These are phyloP conservation scores for Nemania bipapillata DNA, from an alignment of 2,329 filamentous ascomycete genomes.

Conservation along the genomic window DNA sequence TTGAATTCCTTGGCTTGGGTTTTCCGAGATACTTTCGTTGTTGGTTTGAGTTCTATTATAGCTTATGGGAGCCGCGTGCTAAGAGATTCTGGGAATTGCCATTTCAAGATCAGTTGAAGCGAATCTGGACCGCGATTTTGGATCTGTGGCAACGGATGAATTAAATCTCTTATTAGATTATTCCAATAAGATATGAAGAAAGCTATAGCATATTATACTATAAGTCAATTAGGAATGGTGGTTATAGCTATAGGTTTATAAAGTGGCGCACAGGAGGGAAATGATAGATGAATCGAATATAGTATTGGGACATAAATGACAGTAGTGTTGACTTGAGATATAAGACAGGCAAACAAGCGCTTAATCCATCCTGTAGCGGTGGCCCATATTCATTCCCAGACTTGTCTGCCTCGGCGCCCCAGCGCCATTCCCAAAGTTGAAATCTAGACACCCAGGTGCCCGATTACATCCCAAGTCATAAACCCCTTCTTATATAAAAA, in stretches of 20 bases:
- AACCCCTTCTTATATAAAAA: constrained; percentile 25
- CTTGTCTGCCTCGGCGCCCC: constrained; percentile 28
- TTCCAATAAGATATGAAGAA: neutral
- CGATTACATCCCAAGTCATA: constrained; percentile 37
- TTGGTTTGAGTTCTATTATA: neutral
- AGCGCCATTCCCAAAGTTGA: constrained; percentile 18
- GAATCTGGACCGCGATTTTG: too few species aligned
- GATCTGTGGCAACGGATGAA: too few species aligned
- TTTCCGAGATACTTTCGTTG: neutral
- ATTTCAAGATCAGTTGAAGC: too few species aligned
- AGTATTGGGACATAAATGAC: constrained; percentile 36
- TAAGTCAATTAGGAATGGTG: neutral
- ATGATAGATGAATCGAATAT: constrained; percentile 24
- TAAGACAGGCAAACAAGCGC: constrained; percentile 36
- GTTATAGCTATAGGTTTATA: neutral
- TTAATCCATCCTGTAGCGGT: constrained; percentile 35
- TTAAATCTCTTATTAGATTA: too few species aligned
- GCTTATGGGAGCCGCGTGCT: too few species aligned
- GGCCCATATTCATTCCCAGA: constrained; percentile 18
- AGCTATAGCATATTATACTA: too few species aligned
- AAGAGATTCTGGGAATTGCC: too few species aligned
- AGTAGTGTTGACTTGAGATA: constrained; percentile 40
- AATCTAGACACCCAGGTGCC: constrained; percentile 25
- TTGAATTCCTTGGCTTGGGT: constrained; percentile 1
- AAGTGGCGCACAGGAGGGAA: neutral